Base-by-base conservation (phyloP, 139 green algal genomes). In the Volvox africanus region DNA sequence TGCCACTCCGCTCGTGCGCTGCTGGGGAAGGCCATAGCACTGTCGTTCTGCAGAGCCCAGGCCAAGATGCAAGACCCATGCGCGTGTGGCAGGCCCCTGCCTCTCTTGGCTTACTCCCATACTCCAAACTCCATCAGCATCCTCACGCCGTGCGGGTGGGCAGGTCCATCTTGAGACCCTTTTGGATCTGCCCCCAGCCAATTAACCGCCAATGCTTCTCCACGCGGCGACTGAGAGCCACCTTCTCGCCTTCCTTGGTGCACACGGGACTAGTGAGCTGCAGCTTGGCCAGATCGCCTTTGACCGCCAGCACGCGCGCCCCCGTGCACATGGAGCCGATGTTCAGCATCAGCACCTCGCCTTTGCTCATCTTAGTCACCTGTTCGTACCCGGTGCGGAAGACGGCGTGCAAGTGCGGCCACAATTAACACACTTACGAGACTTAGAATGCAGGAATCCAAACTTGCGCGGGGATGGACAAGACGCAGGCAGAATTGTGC, bases 341-440 rank as follows among this genome's bases (percentile, higher is more conserved):
- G 95, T 99, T 99, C 89, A 99, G 96, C 98, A 99, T 99, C 65
- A 99, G 96, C 92, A 99, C 97, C 96, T 99, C 98, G 86, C 96
- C 96, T 97, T 99, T 99, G 89, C 88, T 94, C 79, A 99, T 95
- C 96, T 99, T 99, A 71, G 93, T 94, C 61, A 99, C 92, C 93
- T 95, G 88, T 0, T n/a, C 1, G 71, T 35, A 55, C 44, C 44
- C 5, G 65, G 65, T 73, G 65, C 24, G 65, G 65, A 12, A 28
- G 5, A 24, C 9, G 65, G 62, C 17, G 62, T 69, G 65, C 44
- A 55, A 55, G 44, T 55, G 44, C 44, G 44, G 44, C 44, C 44
- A 55, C 9, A 9, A 55, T 55, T 55, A 9, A 55, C 5, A 55
- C 9, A 55, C 44, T 55, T 55, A 55, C 44, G 44, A 9, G 44